Evolutionary conservation across 257 asterid genomes (phyloP).

Genomic region (Nicotiana benthamiana): DNA sequence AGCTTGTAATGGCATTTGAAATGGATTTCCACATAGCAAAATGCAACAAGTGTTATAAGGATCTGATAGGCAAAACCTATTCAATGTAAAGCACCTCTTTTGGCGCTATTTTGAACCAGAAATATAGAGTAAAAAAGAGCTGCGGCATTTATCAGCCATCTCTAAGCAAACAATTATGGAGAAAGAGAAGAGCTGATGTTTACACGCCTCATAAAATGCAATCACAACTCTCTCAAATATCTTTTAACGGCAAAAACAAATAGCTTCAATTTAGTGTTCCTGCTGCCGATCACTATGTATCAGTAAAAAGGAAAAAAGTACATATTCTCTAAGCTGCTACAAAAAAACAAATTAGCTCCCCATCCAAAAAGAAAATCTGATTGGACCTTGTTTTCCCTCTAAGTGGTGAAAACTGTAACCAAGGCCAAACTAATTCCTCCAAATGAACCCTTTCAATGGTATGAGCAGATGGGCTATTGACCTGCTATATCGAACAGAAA

Average conservation of each 20-base stretch:
- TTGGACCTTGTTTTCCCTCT: not conserved
- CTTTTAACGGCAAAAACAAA: not conserved
- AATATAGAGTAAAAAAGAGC: not conserved
- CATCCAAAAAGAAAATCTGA: not conserved
- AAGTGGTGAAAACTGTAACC: not conserved
- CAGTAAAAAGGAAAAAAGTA: not conserved
- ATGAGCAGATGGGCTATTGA: not conserved
- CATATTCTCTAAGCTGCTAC: not conserved
- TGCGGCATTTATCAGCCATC: not conserved
- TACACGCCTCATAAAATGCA: not conserved
- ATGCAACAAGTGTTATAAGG: constrained; percentile 5
- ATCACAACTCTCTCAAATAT: not conserved
- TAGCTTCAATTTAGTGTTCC: not conserved
- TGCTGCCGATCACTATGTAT: not conserved
- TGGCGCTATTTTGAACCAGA: not conserved
- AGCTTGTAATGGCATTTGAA: constrained; percentile 47
- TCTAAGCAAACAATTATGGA: not conserved
- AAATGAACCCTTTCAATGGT: not conserved
- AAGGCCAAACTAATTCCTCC: not conserved
- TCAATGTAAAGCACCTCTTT: not conserved
- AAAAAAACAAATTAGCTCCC: not conserved
- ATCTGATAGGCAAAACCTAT: not conserved
- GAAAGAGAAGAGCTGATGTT: not conserved
- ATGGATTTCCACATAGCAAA: constrained; percentile 70
- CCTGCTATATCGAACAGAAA: not conserved